Evolutionary conservation across 2,329 filamentous ascomycete genomes (phyloP), one percentile per base, ranked within the genome.

Genomic region (Ophiocordyceps camponoti-saundersi): DNA sequence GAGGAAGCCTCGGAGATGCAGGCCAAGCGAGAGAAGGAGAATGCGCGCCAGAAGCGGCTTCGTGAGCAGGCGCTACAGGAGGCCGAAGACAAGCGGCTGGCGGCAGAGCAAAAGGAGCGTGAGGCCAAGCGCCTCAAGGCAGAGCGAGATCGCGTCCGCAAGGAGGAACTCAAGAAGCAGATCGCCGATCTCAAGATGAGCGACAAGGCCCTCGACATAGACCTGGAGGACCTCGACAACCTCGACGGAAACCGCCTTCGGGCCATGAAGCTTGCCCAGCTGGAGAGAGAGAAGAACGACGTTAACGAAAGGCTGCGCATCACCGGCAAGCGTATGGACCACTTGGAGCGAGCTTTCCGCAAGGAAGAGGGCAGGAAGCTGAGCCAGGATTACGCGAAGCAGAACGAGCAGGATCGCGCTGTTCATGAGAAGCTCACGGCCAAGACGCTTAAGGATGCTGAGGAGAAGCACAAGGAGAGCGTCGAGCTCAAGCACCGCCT

Each of bases 261-360:
- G 62, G 83, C 85, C 55, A 83, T 98, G 69, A 96, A 96, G 73
- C 77, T 98, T 48, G 84, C 86, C 50, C 90, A 95, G 66, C 78
- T 98, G 12, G 92, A 96, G 69, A 89, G 90, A 57, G 92, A 96
- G 73, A 98, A 96, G 82, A 94, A 90, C 59, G 88, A 92, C 60
- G 80, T 95, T 55, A 86, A 85, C 53, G 88, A 95, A 67, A 87
- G 85, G 62, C 78, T 96, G 46, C 82, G 88, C 57, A 79, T 94
- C 57, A 93, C 89, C 50, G 87, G 84, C 63, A 96, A 95, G 78
- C 84, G 92, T 53, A 85, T 95, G 57, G 92, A 98, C 61, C 90
- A 98, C 67, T 71, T 98, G 56, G 92, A 98, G 72, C 85, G 92
- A 70, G 92, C 92, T 36, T 93, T 93, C 76, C 82, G 92, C 58